phyloP scores from a whole-genome alignment of 345 rosid species.

The Camelina hispida region DNA sequence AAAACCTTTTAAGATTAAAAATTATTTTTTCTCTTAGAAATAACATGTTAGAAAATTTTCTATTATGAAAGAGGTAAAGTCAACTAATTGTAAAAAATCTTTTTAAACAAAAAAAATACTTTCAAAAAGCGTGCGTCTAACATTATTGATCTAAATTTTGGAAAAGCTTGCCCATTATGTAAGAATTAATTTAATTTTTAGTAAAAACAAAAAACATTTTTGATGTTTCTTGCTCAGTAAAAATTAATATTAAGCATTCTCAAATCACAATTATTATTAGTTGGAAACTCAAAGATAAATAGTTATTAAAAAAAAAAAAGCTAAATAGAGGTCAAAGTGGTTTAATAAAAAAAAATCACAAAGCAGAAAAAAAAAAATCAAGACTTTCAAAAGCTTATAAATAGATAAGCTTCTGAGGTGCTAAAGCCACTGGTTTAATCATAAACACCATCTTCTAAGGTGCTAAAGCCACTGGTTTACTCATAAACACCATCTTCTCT shows the following conservation, averaged over 20 bases:
- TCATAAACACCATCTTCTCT: conserved; percentile 5
- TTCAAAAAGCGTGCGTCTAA: no score
- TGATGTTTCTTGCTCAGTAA: no score
- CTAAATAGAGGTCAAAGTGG: neutral
- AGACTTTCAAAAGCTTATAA: neutral
- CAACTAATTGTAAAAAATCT: no score
- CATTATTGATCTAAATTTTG: neutral
- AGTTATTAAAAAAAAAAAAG: no score
- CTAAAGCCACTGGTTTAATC: neutral
- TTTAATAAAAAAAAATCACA: neutral
- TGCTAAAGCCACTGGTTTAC: neutral
- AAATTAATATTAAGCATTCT: neutral
- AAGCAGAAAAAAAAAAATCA: neutral
- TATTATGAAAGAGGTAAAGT: no score
- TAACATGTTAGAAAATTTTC: no score
- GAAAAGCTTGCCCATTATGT: neutral
- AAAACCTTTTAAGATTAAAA: no score
- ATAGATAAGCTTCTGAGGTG: neutral
- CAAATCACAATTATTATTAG: neutral
- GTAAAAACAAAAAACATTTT: no score
- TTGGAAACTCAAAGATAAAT: neutral
- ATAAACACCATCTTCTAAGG: neutral
- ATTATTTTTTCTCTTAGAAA: no score
- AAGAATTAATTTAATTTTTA: no score
- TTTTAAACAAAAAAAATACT: no score